A percentile compares a stretch with the other conserved stretches of the same genome.
These are phyloP conservation scores for Vigna mungo DNA, from an alignment of 306 rosid species.

Conservation along the genomic window DNA sequence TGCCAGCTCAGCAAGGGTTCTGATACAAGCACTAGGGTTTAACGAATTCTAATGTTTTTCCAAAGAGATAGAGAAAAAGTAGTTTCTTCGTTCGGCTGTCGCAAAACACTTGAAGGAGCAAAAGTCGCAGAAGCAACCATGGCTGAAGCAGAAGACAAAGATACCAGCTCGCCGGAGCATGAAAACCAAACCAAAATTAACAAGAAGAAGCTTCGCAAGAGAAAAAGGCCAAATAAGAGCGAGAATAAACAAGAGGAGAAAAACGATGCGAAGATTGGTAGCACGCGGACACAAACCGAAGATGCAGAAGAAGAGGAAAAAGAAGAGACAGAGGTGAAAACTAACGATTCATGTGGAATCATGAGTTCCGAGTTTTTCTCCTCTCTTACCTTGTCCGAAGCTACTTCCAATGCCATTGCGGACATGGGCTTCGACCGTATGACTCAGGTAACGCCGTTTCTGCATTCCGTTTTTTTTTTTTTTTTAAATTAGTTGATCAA, in stretches of 20 bases:
- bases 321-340: constrained; percentile 40
- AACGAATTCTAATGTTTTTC: neutral
- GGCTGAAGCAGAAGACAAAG: constrained; percentile 47
- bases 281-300: neutral
- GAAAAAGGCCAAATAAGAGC: constrained; percentile 57
- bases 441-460: constrained; percentile 66
- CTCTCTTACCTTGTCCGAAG: constrained; percentile 67
- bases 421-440: constrained; percentile 67
- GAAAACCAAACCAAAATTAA: constrained; percentile 45
- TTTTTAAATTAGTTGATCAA: neutral
- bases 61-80: neutral
- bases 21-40: constrained; percentile 31
- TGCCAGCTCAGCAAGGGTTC: no score
- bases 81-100: neutral
- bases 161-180: constrained; percentile 28
- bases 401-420: constrained; percentile 64
- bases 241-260: constrained; percentile 38
- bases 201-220: constrained; percentile 62
- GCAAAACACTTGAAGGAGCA: neutral
- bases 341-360: constrained; percentile 54
- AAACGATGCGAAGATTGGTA: neutral
- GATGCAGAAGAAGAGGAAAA: constrained; percentile 26
- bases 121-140: constrained; percentile 36
- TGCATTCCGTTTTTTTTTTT: neutral
- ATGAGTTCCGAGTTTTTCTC: constrained; percentile 66